phyloP scores from a whole-genome alignment of 495 filamentous ascomycete species.

The Aspergillus sclerotioniger region DNA sequence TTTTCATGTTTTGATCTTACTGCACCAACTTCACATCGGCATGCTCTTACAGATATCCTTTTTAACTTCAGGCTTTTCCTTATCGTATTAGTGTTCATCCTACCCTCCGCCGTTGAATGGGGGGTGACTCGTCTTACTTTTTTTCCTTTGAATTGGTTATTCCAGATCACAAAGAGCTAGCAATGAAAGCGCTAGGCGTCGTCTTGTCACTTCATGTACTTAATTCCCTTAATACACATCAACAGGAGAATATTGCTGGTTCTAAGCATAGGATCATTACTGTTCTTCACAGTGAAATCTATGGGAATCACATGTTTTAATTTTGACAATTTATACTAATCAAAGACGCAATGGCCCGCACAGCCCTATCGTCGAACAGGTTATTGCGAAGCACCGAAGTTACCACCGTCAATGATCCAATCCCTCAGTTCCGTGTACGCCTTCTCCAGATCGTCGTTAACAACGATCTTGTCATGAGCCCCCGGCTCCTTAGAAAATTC shows the following conservation, averaged over 20 bases:
- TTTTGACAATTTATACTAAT: not conserved
- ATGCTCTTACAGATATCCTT: constrained; percentile 49
- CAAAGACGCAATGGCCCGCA: not conserved
- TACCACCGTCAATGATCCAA: constrained; percentile 55
- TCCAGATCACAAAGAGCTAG: constrained; percentile 30
- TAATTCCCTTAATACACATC: constrained; percentile 42
- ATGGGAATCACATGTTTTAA: not conserved
- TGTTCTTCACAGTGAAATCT: not conserved
- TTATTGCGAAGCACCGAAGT: constrained; percentile 36
- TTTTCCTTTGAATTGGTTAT: constrained; percentile 32
- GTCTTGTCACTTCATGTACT: constrained; percentile 40
- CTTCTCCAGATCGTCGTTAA: constrained; percentile 85
- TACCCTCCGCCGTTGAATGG: constrained; percentile 20
- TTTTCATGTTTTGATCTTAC: constrained; percentile 19
- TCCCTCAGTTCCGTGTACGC: constrained; percentile 77
- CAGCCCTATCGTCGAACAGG: not conserved
- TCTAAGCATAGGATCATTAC: not conserved
- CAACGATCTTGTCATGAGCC: constrained; percentile 79
- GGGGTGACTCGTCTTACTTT: constrained; percentile 22
- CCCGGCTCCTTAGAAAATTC: constrained; percentile 71
- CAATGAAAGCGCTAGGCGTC: constrained; percentile 30
- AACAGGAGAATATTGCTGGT: constrained; percentile 19
- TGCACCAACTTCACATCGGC: constrained; percentile 34
- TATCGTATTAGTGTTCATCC: constrained; percentile 26
- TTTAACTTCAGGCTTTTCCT: constrained; percentile 36